These are phyloP conservation scores for Ambrosiella xylebori DNA, from an alignment of 2,329 filamentous ascomycete species.

Conservation along the genomic window DNA sequence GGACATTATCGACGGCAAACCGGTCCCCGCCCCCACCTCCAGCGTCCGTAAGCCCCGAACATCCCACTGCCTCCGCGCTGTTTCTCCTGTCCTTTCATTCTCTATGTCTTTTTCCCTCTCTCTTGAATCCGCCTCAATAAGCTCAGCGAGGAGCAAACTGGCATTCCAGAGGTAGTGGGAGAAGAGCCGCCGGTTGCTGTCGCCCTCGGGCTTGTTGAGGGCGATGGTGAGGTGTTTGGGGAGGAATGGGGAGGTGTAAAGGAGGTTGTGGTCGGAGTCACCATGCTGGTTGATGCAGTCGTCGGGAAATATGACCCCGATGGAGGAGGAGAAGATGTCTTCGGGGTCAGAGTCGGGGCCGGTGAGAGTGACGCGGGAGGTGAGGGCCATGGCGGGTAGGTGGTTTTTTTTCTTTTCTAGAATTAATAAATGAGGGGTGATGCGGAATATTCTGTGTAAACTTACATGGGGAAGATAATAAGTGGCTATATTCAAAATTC, in stretches of 20 bases:
- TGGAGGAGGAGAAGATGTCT: slow-evolving; percentile 40
- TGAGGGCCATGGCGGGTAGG: slow-evolving; percentile 27
- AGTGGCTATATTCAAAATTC: too few species aligned
- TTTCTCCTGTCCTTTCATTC: background rate
- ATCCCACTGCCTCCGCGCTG: slow-evolving; percentile 21
- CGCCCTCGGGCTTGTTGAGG: slow-evolving; percentile 30
- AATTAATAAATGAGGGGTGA: too few species aligned
- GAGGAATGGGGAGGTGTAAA: slow-evolving; percentile 39
- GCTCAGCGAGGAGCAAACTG: slow-evolving; percentile 35
- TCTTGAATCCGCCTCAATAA: slow-evolving; percentile 34
- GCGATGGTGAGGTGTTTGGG: slow-evolving; percentile 27
- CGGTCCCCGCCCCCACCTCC: slow-evolving; percentile 52
- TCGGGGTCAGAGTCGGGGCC: slow-evolving; percentile 30
- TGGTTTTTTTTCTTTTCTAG: background rate
- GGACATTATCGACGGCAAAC: slow-evolving; percentile 33
- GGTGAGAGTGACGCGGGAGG: slow-evolving; percentile 19
- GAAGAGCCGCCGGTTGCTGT: slow-evolving; percentile 42
- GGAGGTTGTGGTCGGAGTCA: slow-evolving; percentile 37
- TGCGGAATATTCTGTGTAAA: too few species aligned
- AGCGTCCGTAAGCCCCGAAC: slow-evolving; percentile 36
- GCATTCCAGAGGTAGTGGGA: slow-evolving; percentile 63
- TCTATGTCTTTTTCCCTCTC: background rate
- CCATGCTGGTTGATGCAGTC: slow-evolving; percentile 51
- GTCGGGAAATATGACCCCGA: slow-evolving; percentile 50
- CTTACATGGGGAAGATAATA: too few species aligned